Evolutionary conservation across 1,284 basidiomycete genomes (phyloP), one percentile per base, ranked within the genome.

Genomic region (Pseudozyma sp.): DNA sequence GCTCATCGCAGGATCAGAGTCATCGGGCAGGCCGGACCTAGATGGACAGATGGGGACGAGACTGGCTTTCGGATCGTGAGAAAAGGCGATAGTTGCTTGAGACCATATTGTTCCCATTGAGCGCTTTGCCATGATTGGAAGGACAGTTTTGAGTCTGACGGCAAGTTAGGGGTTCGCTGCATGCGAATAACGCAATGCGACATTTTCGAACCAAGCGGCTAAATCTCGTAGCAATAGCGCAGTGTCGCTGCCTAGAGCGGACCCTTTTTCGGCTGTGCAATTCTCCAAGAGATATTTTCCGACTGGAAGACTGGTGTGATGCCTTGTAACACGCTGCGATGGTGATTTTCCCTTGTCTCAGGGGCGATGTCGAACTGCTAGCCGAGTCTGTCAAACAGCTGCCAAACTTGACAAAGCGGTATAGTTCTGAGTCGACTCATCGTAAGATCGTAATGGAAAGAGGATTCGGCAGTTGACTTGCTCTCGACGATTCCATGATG

Each of bases 331-430:
- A n/a, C 8, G 34, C 21, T 25, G 9, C 14, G 39, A 14, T 53
- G 43, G 34, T 31, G 31, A 14, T 14, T 52, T 36, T 39, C 19
- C 31, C 18, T 40, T 40, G 51, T 16, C 25, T 55, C 51, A 53
- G 51, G 52, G 52, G 59, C 44, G 16, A 52, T 52, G 25, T 55
- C 43, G 51, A 25, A 16, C 38, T 9, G 10, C 16, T 60, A 60
- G 44, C 43, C 59, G 59, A 60, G 59, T 6, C 44, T 60, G 59
- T 60, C 59, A 59, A 36, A 34, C 13, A 59, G 12, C 58, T 59
- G 58, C 58, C 58, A 59, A 59, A 59, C 43, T 52, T 47, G 45
- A 47, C 45, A 40, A 12, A n/a, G 39, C 39, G 39, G 16, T 40
- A 40, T n/a, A 40, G 12, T 6, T 3, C 25, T 6, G 25, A 40